Evolutionary conservation across 768 basidiomycete species (phyloP), one percentile per base, ranked within the genome.

Genomic region (Mycena sanguinolenta): DNA sequence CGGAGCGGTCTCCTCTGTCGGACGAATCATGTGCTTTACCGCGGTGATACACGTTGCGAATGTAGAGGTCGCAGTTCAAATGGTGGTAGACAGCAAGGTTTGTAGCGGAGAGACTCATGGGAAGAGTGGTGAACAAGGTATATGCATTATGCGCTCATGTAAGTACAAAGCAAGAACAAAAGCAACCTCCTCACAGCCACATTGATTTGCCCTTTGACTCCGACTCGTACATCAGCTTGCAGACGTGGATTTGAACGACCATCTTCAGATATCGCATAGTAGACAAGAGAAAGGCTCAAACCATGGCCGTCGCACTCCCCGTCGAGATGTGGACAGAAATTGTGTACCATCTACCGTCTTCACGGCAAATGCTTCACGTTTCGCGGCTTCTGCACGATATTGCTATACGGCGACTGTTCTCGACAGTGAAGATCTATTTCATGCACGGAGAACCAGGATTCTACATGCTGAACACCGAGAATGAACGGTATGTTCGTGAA

Each of bases 11-110:
- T 55, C 57, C 67, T 13, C 53, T 54, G 44, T 50, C 57, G 36
- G 28, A 34, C 32, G 65, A 53, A 10, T 64, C 57, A 25, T 25
- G 53, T 65, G 38, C 58, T 50, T 50, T 50, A 58, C 23, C 32
- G 32, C 73, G 74, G 70, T 83, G 75, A 73, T 85, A 85, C 39
- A 80, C 77, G 57, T 85, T 83, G 75, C 86, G 82, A 44, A 87
- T 79, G 71, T 82, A 87, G 12, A 86, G 78, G 64, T 87, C 84
- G 70, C 87, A 87, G 67, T 79, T 81, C 63, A 83, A 77, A 68
- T 87, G 85, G 72, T 87, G 84, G 65, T 86, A 78, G 13, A 75
- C 78, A 42, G 85, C 86, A 38, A 87, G 80, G 66, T 85, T 84
- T 7, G 87, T 87, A 12, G 86, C 85, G 21, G 85, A 83, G n/a